These are phyloP conservation scores for Punica granatum DNA, from an alignment of 345 rosid genomes.

Conservation along the genomic window DNA sequence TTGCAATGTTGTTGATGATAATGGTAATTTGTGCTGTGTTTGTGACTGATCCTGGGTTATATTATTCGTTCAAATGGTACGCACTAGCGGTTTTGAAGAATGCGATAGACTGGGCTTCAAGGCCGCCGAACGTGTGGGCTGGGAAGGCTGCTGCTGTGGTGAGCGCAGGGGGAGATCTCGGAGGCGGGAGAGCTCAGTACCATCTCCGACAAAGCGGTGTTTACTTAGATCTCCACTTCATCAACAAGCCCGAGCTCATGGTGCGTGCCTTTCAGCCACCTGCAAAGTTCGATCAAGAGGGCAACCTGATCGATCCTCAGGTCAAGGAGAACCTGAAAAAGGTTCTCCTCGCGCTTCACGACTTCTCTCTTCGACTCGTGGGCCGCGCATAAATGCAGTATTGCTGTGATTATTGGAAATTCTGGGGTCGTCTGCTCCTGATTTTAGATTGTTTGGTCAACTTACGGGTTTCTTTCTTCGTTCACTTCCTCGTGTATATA, in stretches of 20 bases:
- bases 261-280: constrained; percentile 69
- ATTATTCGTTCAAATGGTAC: neutral
- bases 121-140: constrained; percentile 69
- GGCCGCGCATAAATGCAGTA: constrained; percentile 6
- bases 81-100: constrained; percentile 73
- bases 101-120: constrained; percentile 81
- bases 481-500: too few relatives aligned
- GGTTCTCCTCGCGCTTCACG: constrained; percentile 52
- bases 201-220: constrained; percentile 89
- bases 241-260: constrained; percentile 77
- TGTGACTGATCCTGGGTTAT: neutral
- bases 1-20: neutral
- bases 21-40: neutral
- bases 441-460: neutral
- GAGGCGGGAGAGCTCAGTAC: constrained; percentile 56
- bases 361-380: constrained; percentile 49
- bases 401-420: constrained; percentile 16
- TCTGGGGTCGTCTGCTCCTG: neutral
- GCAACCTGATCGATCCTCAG: constrained; percentile 52
- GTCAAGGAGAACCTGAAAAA: constrained; percentile 38
- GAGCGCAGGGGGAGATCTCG: constrained; percentile 57
- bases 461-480: neutral
- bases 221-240: constrained; percentile 73
- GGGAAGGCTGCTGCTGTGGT: constrained; percentile 79
- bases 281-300: constrained; percentile 61